A percentile compares a stretch with the other conserved stretches of the same genome.
phyloP scores from a whole-genome alignment of 768 basidiomycete species.

The Lepiota subincarnata region DNA sequence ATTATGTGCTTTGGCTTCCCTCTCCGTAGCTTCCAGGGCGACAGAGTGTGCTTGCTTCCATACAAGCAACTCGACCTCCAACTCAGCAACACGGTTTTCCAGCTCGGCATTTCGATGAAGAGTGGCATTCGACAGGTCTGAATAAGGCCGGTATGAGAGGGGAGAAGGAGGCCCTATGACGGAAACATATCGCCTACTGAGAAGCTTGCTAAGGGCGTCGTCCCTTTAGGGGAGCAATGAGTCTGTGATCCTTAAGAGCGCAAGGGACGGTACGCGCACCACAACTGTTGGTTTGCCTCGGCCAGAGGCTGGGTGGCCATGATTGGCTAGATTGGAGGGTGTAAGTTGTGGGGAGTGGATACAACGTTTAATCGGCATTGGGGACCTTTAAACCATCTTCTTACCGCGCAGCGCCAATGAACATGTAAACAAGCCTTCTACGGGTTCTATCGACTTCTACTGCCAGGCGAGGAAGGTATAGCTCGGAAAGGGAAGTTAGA shows the following conservation, averaged over 20 bases:
- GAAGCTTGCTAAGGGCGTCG: constrained; percentile 56
- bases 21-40: constrained; percentile 57
- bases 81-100: constrained; percentile 59
- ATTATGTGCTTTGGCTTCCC: constrained; percentile 63
- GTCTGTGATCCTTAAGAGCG: background rate
- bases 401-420: constrained; percentile 39
- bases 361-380: constrained; percentile 38
- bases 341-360: constrained; percentile 32
- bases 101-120: constrained; percentile 60
- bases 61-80: constrained; percentile 64
- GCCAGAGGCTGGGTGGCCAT: constrained; percentile 54
- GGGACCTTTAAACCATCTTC: constrained; percentile 42
- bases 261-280: constrained; percentile 39
- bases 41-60: constrained; percentile 71
- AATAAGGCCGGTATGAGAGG: constrained; percentile 3
- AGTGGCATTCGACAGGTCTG: constrained; percentile 63
- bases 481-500: constrained; percentile 41
- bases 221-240: constrained; percentile 44
- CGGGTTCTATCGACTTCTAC: constrained; percentile 41
- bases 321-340: constrained; percentile 32
- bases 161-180: background rate
- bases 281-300: constrained; percentile 60
- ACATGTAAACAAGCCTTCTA: constrained; percentile 51
- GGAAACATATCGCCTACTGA: constrained; percentile 36
- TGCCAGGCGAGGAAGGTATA: constrained; percentile 43